Base-by-base conservation (phyloP, 2,329 filamentous ascomycete species). In the Leptographium lundbergii region DNA sequence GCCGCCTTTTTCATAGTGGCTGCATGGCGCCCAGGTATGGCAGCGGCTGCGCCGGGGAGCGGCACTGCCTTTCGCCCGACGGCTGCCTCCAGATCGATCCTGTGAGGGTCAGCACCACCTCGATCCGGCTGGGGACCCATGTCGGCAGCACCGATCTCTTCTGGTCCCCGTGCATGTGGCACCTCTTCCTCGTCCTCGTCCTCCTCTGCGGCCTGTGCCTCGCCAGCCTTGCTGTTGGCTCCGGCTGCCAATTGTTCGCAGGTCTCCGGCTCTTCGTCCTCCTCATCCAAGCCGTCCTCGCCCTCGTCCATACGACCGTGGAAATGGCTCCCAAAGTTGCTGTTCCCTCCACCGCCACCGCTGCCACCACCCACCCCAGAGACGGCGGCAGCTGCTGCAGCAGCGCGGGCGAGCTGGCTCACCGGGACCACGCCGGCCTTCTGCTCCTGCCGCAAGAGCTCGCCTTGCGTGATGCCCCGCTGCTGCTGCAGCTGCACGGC, bases 361-460 rank as follows among this genome's bases (percentile, higher is more conserved):
- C 61, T 60, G 56, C 58, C 9, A 3, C 53, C 59, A 54, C 60
- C 52, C 50, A 58, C 54, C 3, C 57, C 63, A 13, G 58, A 61
- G 48, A 61, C 61, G 3, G 63, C 61, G n/a, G 61, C 58, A 9
- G 63, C 60, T 3, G 73, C 75, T 48, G 68, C 71, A 57, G 74
- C 75, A 50, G 68, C 71, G 57, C 79, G 73, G 50, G 75, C 72
- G 27, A 83, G 73, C 68, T 87, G 84, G 60, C 77, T 81, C 39
- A 84, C 80, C 27, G 89, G 87, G 7, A 92, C 86, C 19, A 92
- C 83, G 45, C 88, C 88, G 1, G 88, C 87, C 68, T 87, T 83
- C 72, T 95, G 90, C 70, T 95, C 90, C 71, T 94, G 88, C n/a
- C 90, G 79, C 27, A 95, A 75, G 25, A 95, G 77, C 70, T 95